Evolutionary conservation across 495 filamentous ascomycete genomes (phyloP).

Genomic region (Aspergillus homomorphus): DNA sequence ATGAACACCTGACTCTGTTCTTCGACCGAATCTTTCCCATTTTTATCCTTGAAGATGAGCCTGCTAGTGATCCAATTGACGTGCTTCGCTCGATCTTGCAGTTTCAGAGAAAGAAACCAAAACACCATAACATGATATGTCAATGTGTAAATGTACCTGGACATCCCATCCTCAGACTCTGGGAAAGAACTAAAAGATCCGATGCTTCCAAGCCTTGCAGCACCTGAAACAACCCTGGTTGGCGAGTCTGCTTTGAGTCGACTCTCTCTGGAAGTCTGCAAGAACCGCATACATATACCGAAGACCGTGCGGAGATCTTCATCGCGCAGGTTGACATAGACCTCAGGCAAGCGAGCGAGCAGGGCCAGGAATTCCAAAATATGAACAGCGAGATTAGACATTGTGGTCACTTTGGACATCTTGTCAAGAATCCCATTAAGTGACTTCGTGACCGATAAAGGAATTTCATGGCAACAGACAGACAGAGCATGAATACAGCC

Average conservation of each 20-base stretch:
- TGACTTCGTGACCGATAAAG: slow-evolving; percentile 74
- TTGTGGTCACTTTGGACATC: slow-evolving; percentile 93
- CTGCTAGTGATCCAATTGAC: slow-evolving; percentile 91
- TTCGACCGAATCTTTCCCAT: slow-evolving; percentile 73
- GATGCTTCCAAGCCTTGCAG: slow-evolving; percentile 40
- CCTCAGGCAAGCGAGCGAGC: slow-evolving; percentile 76
- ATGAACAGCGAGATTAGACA: slow-evolving; percentile 84
- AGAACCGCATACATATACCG: slow-evolving; percentile 87
- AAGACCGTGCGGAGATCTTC: slow-evolving; percentile 91
- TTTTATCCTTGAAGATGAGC: slow-evolving; percentile 67
- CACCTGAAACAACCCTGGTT: slow-evolving; percentile 28
- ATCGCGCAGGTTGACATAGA: slow-evolving; percentile 83
- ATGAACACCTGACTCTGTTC: slow-evolving; percentile 92
- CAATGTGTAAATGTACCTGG: slow-evolving; percentile 84
- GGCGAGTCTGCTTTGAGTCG: slow-evolving; percentile 40
- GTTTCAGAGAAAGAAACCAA: slow-evolving; percentile 88
- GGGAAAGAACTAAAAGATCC: slow-evolving; percentile 29
- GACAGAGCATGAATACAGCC: slow-evolving; percentile 92
- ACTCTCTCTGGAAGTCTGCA: slow-evolving; percentile 68
- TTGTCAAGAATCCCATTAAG: slow-evolving; percentile 80
- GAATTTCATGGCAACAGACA: slow-evolving; percentile 90
- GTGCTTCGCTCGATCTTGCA: slow-evolving; percentile 76
- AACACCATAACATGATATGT: slow-evolving; percentile 95
- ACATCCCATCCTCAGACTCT: slow-evolving; percentile 42
- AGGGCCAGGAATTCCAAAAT: slow-evolving; percentile 90